A percentile compares a stretch with the other conserved stretches of the same genome.
phyloP scores from a whole-genome alignment of 352 stramenopile genomes.

The Globisporangium recalcitrans region DNA sequence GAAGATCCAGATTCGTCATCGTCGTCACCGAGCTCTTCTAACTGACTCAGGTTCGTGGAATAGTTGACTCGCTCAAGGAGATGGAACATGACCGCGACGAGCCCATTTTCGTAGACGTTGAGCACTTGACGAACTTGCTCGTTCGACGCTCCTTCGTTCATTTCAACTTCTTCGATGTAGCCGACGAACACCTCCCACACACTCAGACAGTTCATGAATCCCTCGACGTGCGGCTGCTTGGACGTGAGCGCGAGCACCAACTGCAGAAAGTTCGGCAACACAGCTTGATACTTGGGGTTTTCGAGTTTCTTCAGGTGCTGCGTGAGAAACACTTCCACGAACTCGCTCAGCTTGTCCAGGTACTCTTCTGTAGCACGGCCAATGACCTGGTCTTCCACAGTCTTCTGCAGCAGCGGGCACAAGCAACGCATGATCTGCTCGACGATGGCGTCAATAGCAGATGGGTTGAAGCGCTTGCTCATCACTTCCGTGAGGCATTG shows the following conservation, averaged over 20 bases:
- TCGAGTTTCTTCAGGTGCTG: constrained; percentile 73
- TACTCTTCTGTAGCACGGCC: constrained; percentile 46
- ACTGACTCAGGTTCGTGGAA: constrained; percentile 51
- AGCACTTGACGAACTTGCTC: constrained; percentile 43
- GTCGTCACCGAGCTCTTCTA: constrained; percentile 56
- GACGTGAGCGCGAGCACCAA: constrained; percentile 56
- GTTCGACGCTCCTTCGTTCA: constrained; percentile 57
- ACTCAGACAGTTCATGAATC: constrained; percentile 72
- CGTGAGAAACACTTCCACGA: constrained; percentile 69
- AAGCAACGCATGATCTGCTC: constrained; percentile 46
- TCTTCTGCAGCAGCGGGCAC: constrained; percentile 57
- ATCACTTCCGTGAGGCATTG: constrained; percentile 61
- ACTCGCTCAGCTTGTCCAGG: constrained; percentile 71
- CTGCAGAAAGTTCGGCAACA: constrained; percentile 54
- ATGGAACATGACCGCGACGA: constrained; percentile 74
- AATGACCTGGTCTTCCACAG: constrained; percentile 50
- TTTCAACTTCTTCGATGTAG: constrained; percentile 75
- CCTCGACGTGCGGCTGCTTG: constrained; percentile 66
- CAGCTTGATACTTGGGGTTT: constrained; percentile 35
- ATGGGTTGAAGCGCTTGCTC: constrained; percentile 52
- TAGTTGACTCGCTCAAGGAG: constrained; percentile 69
- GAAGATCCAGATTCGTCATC: constrained; percentile 24
- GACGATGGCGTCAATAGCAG: constrained; percentile 40
- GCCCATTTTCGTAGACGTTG: constrained; percentile 58
- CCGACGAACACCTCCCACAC: constrained; percentile 82